These are phyloP conservation scores for Halophytophthora polymorphica DNA, from an alignment of 352 stramenopile species.

Conservation along the genomic window DNA sequence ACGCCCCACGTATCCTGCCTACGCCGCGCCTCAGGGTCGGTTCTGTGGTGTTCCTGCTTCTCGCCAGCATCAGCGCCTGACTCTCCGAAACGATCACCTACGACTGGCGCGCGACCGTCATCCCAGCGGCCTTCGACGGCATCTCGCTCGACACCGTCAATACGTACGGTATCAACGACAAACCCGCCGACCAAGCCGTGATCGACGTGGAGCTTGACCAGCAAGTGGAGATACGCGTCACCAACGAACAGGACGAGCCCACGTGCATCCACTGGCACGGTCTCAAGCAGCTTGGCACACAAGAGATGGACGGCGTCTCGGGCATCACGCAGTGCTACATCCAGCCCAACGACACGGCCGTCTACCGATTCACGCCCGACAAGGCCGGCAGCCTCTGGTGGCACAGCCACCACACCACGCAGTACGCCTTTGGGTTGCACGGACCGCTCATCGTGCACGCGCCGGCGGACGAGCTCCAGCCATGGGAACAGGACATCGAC, in stretches of 20 bases:
- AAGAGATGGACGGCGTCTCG: conserved; percentile 32
- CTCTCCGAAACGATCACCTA: conserved; percentile 16
- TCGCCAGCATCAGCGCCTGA: neutral
- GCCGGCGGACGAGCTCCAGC: conserved; percentile 6
- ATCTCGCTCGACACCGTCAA: conserved; percentile 10
- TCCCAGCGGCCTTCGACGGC: conserved; percentile 20
- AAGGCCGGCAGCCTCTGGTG: conserved; percentile 33
- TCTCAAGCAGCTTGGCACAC: conserved; percentile 27
- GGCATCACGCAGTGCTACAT: conserved; percentile 33
- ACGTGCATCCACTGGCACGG: conserved; percentile 37
- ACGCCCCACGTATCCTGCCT: too few relatives aligned
- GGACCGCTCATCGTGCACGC: conserved; percentile 29
- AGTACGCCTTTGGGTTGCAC: conserved; percentile 30
- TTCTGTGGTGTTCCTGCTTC: conserved; percentile 4
- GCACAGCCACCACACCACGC: conserved; percentile 29
- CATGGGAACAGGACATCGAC: conserved; percentile 19
- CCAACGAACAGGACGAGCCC: conserved; percentile 13
- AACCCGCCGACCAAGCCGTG: conserved; percentile 14
- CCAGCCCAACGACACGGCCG: conserved; percentile 12
- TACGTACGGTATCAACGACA: conserved; percentile 22
- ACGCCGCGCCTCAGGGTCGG: neutral
- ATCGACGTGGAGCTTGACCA: conserved; percentile 25
- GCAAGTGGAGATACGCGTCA: conserved; percentile 22
- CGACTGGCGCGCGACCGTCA: conserved; percentile 19
- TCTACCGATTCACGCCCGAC: conserved; percentile 30